Conservation (phyloP, 192 early-diverging fungal genomes). For the Chytriomyces sp. region DNA sequence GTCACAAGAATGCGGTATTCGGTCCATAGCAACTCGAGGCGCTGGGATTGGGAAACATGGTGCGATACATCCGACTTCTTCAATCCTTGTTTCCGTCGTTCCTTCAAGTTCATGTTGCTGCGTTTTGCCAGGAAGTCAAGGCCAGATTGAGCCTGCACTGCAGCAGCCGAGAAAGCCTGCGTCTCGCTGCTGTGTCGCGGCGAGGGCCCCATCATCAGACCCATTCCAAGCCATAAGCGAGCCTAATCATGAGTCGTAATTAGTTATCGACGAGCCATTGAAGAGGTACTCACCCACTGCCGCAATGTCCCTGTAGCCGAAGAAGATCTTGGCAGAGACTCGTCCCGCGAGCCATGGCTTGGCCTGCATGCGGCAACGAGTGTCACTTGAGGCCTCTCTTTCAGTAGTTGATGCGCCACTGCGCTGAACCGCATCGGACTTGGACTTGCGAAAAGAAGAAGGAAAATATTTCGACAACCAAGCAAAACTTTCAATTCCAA, state of each 20-base stretch:
- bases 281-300: background rate
- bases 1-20: background rate
- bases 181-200: background rate
- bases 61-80: background rate
- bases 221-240: background rate
- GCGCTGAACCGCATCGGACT: background rate
- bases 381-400: background rate
- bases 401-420: background rate
- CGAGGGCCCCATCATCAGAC: background rate
- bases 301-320: background rate
- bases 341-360: too few species aligned
- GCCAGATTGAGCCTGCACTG: background rate
- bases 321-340: too few species aligned
- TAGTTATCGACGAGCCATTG: background rate
- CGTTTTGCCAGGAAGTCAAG: background rate
- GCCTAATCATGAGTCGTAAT: background rate
- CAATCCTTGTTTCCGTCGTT: background rate
- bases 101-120: background rate
- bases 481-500: background rate
- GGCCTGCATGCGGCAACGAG: background rate
- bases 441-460: background rate
- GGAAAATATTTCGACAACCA: background rate
- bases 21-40: background rate
- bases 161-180: background rate
- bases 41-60: background rate